Base-by-base conservation (phyloP, 1,139 yeast genomes). In the Suhomyces panamericanus region DNA sequence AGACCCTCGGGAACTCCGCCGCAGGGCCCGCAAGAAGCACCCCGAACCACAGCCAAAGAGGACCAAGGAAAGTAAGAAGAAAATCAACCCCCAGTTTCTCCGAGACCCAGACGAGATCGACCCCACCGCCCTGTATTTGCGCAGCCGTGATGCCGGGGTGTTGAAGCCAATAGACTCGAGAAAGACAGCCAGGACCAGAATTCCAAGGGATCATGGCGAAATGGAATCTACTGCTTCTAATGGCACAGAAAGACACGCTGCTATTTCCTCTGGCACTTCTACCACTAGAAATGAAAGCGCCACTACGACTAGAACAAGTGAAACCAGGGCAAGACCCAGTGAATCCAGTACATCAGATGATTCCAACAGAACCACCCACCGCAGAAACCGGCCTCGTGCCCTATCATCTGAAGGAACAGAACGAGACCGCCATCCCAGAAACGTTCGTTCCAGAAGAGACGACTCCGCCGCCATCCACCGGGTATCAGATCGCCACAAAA, bases 321-420 rank as follows among this genome's bases (percentile, higher is more conserved):
- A 16, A 16, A 16, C 29, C n/a, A 12, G n/a, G n/a, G n/a, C n/a
- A n/a, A n/a, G n/a, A n/a, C n/a, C n/a, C n/a, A n/a, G n/a, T n/a
- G n/a, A n/a, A n/a, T n/a, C n/a, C n/a, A n/a, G n/a, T n/a, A n/a
- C n/a, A n/a, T n/a, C n/a, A n/a, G n/a, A n/a, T n/a, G n/a, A n/a
- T n/a, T n/a, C n/a, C n/a, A n/a, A n/a, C 29, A 26, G 29, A 26
- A 26, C 12, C 11, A 11, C 15, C 11, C 11, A 15, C 7, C 22
- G 16, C 30, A 9, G 39, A 32, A 33, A 26, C 37, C 2, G 44
- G 35, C 17, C 35, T 38, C 11, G 26, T 22, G 16, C 35, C 26
- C 15, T 10, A 31, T 6, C 24, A 24, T 20, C 34, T 27, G 28
- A 29, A 35, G 32, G 10, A 30, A 11, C 10, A 13, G 34, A 35